These are phyloP conservation scores for Berberis thunbergii DNA, from an alignment of 164 flowering plant species.

Conservation along the genomic window DNA sequence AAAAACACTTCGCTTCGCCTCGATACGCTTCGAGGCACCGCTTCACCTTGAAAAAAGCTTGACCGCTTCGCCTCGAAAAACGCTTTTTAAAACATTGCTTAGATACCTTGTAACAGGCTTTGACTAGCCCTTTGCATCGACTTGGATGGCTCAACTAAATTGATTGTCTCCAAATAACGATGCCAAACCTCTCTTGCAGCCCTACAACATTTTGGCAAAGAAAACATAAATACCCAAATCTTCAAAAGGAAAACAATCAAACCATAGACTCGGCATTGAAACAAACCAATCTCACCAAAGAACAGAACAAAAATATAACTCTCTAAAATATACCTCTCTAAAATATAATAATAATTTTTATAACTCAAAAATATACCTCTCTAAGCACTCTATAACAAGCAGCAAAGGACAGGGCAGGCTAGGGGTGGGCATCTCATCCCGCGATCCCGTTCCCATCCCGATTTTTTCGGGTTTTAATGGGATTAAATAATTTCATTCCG, in stretches of 20 bases:
- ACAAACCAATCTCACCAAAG: slow-evolving; percentile 96
- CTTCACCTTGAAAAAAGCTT: too few relatives aligned
- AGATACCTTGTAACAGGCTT: slow-evolving; percentile 61
- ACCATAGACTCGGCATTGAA: slow-evolving; percentile 53
- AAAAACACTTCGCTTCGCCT: too few relatives aligned
- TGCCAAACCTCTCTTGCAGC: slow-evolving; percentile 99
- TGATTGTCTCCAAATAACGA: slow-evolving; percentile 47
- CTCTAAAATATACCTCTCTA: not conserved
- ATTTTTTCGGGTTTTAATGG: too few relatives aligned
- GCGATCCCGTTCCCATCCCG: too few relatives aligned
- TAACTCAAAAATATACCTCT: slow-evolving; percentile 12
- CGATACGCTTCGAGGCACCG: too few relatives aligned
- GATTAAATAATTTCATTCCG: too few relatives aligned
- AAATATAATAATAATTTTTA: not conserved
- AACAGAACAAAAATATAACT: slow-evolving; percentile 50
- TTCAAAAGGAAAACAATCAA: not conserved
- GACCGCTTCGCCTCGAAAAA: too few relatives aligned
- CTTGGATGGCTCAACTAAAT: slow-evolving; percentile 88
- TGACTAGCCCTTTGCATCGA: slow-evolving; percentile 89
- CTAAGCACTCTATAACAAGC: slow-evolving; percentile 74
- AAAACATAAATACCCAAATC: not conserved
- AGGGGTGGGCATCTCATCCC: too few relatives aligned
- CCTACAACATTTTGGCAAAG: slow-evolving; percentile 33
- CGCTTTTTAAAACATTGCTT: not conserved
- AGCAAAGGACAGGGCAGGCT: slow-evolving; percentile 66